Conservation (phyloP, 768 basidiomycete genomes). For the Holtermannia corniformis region DNA sequence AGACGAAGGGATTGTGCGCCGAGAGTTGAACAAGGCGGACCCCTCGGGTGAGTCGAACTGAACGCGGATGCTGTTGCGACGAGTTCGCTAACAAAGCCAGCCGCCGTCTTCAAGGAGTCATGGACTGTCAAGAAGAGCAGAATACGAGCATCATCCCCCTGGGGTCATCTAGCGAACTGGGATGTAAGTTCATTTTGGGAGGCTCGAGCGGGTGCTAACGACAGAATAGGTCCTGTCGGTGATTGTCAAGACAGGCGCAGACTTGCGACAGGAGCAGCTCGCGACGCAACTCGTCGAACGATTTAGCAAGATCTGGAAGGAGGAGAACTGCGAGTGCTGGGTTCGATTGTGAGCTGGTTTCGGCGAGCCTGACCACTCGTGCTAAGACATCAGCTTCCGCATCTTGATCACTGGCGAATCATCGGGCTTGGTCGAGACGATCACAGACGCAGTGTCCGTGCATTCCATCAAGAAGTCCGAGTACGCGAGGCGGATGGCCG, state of each 20-base stretch:
- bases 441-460: constrained; percentile 95
- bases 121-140: constrained; percentile 93
- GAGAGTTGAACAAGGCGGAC: constrained; percentile 87
- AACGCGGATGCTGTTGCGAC: neutral
- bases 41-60: constrained; percentile 55
- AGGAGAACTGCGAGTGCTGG: constrained; percentile 88
- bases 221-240: constrained; percentile 75
- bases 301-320: constrained; percentile 88
- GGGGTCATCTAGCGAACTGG: constrained; percentile 79
- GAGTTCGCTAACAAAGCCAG: constrained; percentile 13
- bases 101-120: constrained; percentile 88
- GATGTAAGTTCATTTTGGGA: constrained; percentile 38
- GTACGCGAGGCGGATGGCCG: constrained; percentile 76
- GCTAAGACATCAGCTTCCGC: constrained; percentile 75
- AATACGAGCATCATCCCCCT: constrained; percentile 86
- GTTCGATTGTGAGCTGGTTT: constrained; percentile 59
- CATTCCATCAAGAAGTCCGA: constrained; percentile 99
- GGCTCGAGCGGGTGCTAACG: neutral
- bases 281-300: constrained; percentile 89
- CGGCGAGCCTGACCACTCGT: neutral
- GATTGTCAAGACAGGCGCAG: constrained; percentile 96
- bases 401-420: constrained; percentile 88
- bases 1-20: constrained; percentile 86
- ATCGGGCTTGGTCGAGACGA: constrained; percentile 93
- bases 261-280: constrained; percentile 92